Base-by-base conservation (phyloP, 257 asterid genomes). In the Capsicum pubescens region DNA sequence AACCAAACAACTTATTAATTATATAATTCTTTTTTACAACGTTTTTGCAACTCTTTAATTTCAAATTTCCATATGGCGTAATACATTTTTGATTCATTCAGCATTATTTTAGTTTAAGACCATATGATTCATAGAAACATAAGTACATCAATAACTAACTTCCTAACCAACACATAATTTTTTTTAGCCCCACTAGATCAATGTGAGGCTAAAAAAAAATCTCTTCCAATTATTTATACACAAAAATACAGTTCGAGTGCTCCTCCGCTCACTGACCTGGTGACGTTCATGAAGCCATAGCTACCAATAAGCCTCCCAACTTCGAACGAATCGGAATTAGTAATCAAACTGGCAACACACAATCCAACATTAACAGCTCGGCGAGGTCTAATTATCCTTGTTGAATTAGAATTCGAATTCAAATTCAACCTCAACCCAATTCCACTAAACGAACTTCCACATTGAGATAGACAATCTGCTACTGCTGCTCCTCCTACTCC, bases 201-300 rank as follows among this genome's bases (percentile, higher is more conserved):
- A 19, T 19, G 12, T 13, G 2, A n/a, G 15, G 72, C 46, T 26
- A 26, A 26, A 26, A 26, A 26, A 26, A 26, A 26, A 26, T 26
- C 46, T 66, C 72, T 66, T 6, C 1, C 79, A 17, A 44, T 44
- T 70, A 2, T 70, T 35, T 8, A 44, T 44, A 9, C 9, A 44
- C 3, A 71, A 46, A 70, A 44, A 71, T 17, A 10, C 46, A 71
- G 35, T 44, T 17, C 16, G 79, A 10, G 79, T n/a, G 36, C 5
- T 57, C 10, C 17, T 17, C 70, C 55, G 17, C 56, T 21, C 35
- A 26, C 32, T 19, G 59, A 95, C 98, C 99, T 95, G 32, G 97
- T 93, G 14, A 95, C 72, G 82, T 94, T 95, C 88, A 95, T 91
- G 91, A 95, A 94, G 58, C 99, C 98, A n/a, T 95, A 95, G 88